Base-by-base conservation (phyloP, 2,329 filamentous ascomycete species). In the Aspergillus sp. region DNA sequence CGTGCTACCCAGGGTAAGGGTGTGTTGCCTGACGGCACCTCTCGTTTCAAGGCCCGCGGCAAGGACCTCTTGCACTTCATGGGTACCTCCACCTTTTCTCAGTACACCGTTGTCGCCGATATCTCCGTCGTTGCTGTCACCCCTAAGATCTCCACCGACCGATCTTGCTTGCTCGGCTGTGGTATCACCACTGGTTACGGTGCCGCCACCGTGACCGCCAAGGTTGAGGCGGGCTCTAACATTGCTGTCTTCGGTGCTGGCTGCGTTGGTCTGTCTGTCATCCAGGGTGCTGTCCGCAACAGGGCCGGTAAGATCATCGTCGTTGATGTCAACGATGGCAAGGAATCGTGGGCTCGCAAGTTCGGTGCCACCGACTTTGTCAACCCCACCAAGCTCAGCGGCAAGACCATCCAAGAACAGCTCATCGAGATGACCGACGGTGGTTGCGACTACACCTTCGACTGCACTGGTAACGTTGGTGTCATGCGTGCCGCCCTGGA, bases 121-220 rank as follows among this genome's bases (percentile, higher is more conserved):
- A 97, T 98, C 72, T 96, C 90, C 39, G 93, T 96, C 45, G 93
- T 98, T 27, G 86, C 90, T 50, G 90, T 98, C 57, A 90, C 90
- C 59, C 79, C 82, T 48, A 83, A 95, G 60, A 93, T 93, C 10
- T 87, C 89, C 49, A 95, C 96, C 83, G 93, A 98, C 78, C 84
- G 89, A 54, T 95, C 90, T 40, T 98, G 93, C 71, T 75, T 98
- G 70, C 82, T 98, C 42, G 93, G 93, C 64, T 98, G 93, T 70
- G 93, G 93, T 69, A 97, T 98, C 76, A 98, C 93, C 50, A 98
- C 93, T 31, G 93, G 93, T 33, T 98, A 97, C 75, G 93, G 93
- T 60, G 93, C 93, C 9, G 93, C 93, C 39, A 84, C 88, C 54
- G 91, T 95, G 64, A 97, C 91, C 5, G 93, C 93, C 57, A 87